phyloP scores from a whole-genome alignment of 2,329 filamentous ascomycete genomes.

The Penicillium rolfsii region DNA sequence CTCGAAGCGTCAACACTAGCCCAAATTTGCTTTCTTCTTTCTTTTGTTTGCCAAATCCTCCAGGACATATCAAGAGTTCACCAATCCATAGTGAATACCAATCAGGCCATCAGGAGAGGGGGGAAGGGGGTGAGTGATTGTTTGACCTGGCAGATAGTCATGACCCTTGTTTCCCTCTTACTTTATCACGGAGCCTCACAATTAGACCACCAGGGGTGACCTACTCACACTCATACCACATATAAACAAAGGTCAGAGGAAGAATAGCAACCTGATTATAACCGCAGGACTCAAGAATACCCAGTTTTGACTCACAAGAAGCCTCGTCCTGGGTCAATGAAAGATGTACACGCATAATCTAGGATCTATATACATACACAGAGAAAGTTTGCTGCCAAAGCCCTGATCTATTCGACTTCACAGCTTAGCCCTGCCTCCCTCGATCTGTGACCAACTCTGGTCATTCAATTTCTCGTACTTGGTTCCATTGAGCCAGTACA shows the following conservation, averaged over 20 bases:
- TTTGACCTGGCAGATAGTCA: too few species aligned
- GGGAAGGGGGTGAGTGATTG: too few species aligned
- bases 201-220: too few species aligned
- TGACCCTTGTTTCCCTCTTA: too few species aligned
- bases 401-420: slow-evolving; percentile 24
- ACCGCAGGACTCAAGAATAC: neutral
- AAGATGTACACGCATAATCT: neutral
- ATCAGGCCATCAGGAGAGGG: too few species aligned
- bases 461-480: slow-evolving; percentile 45
- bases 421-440: slow-evolving; percentile 49
- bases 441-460: slow-evolving; percentile 47
- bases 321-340: too few species aligned
- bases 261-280: neutral
- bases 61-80: too few species aligned
- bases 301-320: neutral
- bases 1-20: too few species aligned
- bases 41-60: too few species aligned
- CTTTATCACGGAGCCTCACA: too few species aligned
- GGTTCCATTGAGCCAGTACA: slow-evolving; percentile 52
- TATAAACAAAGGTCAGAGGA: neutral
- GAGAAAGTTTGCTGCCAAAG: neutral
- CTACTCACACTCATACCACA: neutral
- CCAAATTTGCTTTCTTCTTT: too few species aligned
- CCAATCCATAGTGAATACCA: too few species aligned
- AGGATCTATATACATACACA: slow-evolving; percentile 8